Conservation (phyloP, 306 rosid species). For the Malus fusca region DNA sequence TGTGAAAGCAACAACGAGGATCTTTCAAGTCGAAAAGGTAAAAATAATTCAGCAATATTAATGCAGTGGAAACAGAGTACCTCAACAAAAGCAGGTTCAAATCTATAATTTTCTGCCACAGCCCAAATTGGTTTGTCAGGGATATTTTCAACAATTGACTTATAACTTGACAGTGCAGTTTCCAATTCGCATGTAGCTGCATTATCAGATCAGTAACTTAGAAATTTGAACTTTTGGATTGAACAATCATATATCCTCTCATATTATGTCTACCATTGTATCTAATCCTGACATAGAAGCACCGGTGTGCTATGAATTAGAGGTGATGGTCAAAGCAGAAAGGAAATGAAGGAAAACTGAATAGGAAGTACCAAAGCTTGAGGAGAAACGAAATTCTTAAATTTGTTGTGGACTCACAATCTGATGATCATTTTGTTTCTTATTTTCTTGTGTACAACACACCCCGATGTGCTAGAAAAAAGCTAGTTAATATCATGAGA, state of each 20-base stretch:
- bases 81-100: constrained; percentile 86
- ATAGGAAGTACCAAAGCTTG: too few species aligned
- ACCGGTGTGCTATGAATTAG: too few species aligned
- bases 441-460: background rate
- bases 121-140: constrained; percentile 67
- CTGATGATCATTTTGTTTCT: background rate
- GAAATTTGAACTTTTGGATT: background rate
- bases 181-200: constrained; percentile 69
- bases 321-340: too few species aligned
- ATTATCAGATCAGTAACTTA: constrained; percentile 15
- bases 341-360: too few species aligned
- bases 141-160: constrained; percentile 39
- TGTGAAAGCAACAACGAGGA: constrained; percentile 27
- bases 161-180: constrained; percentile 58
- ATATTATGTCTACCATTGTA: too few species aligned
- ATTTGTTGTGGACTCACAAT: background rate
- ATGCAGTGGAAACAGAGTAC: constrained; percentile 36
- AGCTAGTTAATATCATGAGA: background rate
- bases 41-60: background rate
- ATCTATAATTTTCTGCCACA: constrained; percentile 92
- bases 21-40: constrained; percentile 16
- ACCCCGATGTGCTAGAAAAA: too few species aligned
- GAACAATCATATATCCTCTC: too few species aligned
- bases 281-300: too few species aligned
- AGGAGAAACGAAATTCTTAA: too few species aligned